phyloP scores from a whole-genome alignment of 2,329 filamentous ascomycete species.

The Meredithiella fracta region DNA sequence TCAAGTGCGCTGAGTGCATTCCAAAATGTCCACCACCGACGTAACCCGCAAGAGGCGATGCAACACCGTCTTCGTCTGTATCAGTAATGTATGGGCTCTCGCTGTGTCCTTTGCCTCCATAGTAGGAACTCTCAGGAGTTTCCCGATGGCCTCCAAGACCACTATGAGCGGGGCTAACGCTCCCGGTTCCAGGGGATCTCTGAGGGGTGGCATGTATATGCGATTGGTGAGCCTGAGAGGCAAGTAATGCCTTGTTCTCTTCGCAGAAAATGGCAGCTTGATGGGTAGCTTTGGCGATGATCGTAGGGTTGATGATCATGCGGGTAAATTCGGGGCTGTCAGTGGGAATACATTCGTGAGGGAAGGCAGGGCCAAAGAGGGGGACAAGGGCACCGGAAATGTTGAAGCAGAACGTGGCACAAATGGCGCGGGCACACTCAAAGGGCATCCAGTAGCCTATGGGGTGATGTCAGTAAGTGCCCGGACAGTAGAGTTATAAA shows the following conservation, averaged over 20 bases:
- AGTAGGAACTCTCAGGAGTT: slow-evolving; percentile 7
- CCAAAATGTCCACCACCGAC: neutral
- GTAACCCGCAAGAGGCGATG: slow-evolving; percentile 1
- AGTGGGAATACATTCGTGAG: slow-evolving; percentile 49
- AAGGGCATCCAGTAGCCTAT: slow-evolving; percentile 95
- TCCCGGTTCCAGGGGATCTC: slow-evolving; percentile 5
- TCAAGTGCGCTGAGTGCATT: neutral
- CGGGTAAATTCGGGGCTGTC: slow-evolving; percentile 46
- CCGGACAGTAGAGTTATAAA: slow-evolving; percentile 9
- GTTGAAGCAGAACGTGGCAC: slow-evolving; percentile 71
- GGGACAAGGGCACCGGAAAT: slow-evolving; percentile 80
- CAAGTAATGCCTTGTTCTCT: no score
- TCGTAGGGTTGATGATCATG: slow-evolving; percentile 46
- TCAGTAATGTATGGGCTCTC: slow-evolving; percentile 26
- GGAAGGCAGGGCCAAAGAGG: slow-evolving; percentile 74
- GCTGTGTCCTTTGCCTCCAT: neutral
- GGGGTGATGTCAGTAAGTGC: slow-evolving; percentile 12
- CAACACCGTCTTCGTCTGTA: slow-evolving; percentile 24
- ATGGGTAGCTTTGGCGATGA: slow-evolving; percentile 35
- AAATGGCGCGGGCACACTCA: slow-evolving; percentile 67
- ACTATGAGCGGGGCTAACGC: slow-evolving; percentile 3
- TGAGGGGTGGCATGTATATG: neutral
- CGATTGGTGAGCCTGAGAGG: no score
- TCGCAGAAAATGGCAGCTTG: slow-evolving; percentile 30
- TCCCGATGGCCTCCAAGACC: neutral